These are phyloP conservation scores for Gamsiella multidivaricata DNA, from an alignment of 192 early-diverging fungal species.

Conservation along the genomic window DNA sequence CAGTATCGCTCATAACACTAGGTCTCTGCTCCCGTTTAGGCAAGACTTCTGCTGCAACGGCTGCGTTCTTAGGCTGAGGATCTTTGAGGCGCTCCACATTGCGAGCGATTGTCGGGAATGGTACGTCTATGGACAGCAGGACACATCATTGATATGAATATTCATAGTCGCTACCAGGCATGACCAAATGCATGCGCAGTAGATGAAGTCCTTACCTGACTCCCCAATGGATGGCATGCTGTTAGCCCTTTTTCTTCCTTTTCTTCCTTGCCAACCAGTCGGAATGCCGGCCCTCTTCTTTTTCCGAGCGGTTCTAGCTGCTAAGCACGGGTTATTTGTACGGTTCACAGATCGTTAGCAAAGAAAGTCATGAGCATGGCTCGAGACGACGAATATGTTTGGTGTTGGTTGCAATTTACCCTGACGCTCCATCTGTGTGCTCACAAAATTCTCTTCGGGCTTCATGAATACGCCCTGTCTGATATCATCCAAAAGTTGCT, in stretches of 20 bases:
- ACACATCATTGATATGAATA: background rate
- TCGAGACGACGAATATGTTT: too few relatives aligned
- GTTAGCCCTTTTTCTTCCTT: slow-evolving; percentile 50
- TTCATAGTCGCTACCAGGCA: background rate
- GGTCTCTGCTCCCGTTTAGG: slow-evolving; percentile 23
- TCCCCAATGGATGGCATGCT: slow-evolving; percentile 44
- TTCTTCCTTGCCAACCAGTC: slow-evolving; percentile 28
- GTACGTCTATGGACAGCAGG: slow-evolving; percentile 2
- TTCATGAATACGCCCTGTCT: slow-evolving; percentile 32
- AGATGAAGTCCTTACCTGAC: slow-evolving; percentile 20
- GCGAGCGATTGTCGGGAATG: background rate
- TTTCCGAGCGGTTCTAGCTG: slow-evolving; percentile 17
- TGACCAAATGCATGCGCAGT: background rate
- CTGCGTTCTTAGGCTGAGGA: slow-evolving; percentile 19
- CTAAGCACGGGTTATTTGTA: background rate
- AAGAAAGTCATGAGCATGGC: background rate
- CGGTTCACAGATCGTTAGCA: background rate
- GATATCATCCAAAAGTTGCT: slow-evolving; percentile 45
- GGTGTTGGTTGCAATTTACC: slow-evolving; percentile 7
- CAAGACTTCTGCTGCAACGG: background rate
- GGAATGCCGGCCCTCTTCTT: slow-evolving; percentile 46
- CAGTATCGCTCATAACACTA: slow-evolving; percentile 69
- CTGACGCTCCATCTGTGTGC: slow-evolving; percentile 26
- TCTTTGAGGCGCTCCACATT: slow-evolving; percentile 23
- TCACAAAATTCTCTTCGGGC: slow-evolving; percentile 25